phyloP scores from a whole-genome alignment of 345 rosid genomes.

The Gossypium stocksii region DNA sequence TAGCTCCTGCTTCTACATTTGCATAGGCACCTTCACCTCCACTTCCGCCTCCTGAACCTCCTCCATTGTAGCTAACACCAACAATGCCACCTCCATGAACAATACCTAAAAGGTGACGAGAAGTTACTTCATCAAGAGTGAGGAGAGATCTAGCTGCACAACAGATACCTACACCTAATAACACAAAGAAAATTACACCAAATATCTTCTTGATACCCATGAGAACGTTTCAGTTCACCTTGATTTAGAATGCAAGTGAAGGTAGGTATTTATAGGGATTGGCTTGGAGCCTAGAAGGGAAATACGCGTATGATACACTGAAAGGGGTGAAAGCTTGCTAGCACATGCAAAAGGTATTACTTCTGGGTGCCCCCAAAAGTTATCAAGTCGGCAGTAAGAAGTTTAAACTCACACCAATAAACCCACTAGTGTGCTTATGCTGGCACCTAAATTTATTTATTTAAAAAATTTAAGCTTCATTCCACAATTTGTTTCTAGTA shows the following conservation, averaged over 20 bases:
- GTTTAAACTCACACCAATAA: neutral
- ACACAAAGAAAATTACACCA: conserved; percentile 21
- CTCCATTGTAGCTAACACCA: neutral
- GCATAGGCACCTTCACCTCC: conserved; percentile 15
- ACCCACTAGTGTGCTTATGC: conserved; percentile 10
- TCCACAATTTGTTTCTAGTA: neutral
- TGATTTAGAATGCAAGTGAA: conserved; percentile 3
- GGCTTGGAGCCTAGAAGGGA: conserved; percentile 9
- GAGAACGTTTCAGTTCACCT: neutral
- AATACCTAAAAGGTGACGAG: conserved; percentile 6
- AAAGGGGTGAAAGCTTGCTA: neutral
- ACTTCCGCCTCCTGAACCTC: neutral
- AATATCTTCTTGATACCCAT: conserved; percentile 27
- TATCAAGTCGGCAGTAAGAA: neutral
- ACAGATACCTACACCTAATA: conserved; percentile 33
- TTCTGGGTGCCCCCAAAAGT: neutral
- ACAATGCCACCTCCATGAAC: conserved; percentile 2
- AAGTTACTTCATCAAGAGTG: conserved; percentile 18
- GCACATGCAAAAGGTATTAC: conserved; percentile 23
- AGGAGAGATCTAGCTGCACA: conserved; percentile 37
- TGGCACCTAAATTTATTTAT: conserved; percentile 1
- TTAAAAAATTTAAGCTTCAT: neutral
- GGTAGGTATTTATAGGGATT: conserved; percentile 31
- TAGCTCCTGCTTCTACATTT: conserved; percentile 20
- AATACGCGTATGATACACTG: neutral